Percentiles rank a stretch among this genome's conserved stretches.
Conservation (phyloP, 2,329 filamentous ascomycete genomes). For the Exophiala phaeomuriformis region DNA sequence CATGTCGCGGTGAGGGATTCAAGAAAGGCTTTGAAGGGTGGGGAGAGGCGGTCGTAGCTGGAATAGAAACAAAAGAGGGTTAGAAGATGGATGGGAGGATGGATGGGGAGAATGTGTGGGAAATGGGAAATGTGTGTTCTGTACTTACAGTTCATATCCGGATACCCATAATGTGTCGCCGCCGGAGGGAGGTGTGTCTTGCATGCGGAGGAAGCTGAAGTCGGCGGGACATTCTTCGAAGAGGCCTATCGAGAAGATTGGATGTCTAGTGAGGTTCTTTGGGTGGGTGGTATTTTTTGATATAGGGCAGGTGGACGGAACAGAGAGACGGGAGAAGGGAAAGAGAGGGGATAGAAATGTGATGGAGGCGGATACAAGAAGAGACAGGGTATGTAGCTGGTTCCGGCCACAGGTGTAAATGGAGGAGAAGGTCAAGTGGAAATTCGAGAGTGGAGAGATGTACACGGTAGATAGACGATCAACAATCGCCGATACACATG, state of each 20-base stretch:
- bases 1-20: conserved; percentile 52
- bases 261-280: too few relatives aligned
- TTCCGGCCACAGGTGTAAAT: too few relatives aligned
- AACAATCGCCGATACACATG: too few relatives aligned
- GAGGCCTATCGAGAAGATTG: background rate
- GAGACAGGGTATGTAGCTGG: background rate
- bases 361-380: background rate
- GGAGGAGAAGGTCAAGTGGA: too few relatives aligned
- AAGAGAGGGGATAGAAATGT: background rate
- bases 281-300: too few relatives aligned
- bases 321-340: background rate
- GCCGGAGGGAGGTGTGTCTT: conserved; percentile 36
- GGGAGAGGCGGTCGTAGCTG: conserved; percentile 53
- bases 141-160: conserved; percentile 54
- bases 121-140: too few relatives aligned
- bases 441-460: too few relatives aligned
- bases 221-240: conserved; percentile 21
- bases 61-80: conserved; percentile 32
- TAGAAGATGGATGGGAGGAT: background rate
- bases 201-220: conserved; percentile 19
- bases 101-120: background rate
- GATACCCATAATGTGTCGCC: conserved; percentile 60
- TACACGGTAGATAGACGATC: too few relatives aligned
- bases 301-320: too few relatives aligned
- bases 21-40: conserved; percentile 50